A percentile compares a stretch with the other conserved stretches of the same genome.
Conservation (phyloP, 495 filamentous ascomycete species). For the Astrothelium subdiscretum region DNA sequence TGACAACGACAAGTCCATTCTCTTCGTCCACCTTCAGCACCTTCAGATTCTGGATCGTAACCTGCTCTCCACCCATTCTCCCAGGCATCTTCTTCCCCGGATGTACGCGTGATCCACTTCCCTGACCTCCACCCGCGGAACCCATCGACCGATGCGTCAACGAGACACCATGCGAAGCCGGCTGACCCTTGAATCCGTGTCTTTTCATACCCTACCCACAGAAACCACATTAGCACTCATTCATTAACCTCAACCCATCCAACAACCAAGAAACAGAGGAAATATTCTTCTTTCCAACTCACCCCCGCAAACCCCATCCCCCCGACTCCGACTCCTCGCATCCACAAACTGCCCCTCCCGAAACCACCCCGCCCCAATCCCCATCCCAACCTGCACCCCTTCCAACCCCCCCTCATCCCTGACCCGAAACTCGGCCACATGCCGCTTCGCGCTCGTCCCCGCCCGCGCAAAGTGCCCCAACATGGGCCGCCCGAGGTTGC, state of each 20-base stretch:
- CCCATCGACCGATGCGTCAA: conserved; percentile 84
- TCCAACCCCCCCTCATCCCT: conserved; percentile 59
- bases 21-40: conserved; percentile 75
- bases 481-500: conserved; percentile 65
- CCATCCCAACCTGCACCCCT: conserved; percentile 48
- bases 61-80: conserved; percentile 76
- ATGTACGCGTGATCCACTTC: conserved; percentile 78
- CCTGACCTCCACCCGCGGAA: conserved; percentile 75
- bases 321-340: conserved; percentile 61
- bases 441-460: conserved; percentile 67
- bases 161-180: conserved; percentile 87
- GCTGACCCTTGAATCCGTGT: conserved; percentile 77
- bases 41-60: conserved; percentile 81
- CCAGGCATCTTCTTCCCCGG: conserved; percentile 98
- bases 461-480: conserved; percentile 75
- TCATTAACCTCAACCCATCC: not conserved
- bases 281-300: too few relatives aligned
- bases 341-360: conserved; percentile 83
- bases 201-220: conserved; percentile 73
- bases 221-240: not conserved
- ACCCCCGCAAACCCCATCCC: conserved; percentile 83
- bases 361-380: conserved; percentile 76
- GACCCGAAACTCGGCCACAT: conserved; percentile 76
- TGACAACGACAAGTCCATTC: conserved; percentile 78
- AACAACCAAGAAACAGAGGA: not conserved